These are phyloP conservation scores for Aspergillus bombycis DNA, from an alignment of 2,329 filamentous ascomycete species.

Conservation along the genomic window DNA sequence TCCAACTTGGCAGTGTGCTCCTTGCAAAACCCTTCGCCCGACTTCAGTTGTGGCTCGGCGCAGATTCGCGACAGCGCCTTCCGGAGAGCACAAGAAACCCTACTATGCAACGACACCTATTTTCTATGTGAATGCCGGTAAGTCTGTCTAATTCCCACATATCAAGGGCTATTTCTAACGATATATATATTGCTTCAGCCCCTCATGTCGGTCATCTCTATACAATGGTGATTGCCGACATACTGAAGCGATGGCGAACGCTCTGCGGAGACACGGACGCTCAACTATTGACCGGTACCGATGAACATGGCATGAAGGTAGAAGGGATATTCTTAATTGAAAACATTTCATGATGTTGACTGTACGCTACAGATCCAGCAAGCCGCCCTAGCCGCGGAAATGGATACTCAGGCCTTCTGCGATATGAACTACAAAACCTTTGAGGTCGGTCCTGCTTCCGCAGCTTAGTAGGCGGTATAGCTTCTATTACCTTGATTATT, in stretches of 20 bases:
- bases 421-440: slow-evolving; percentile 82
- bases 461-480: not conserved
- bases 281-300: slow-evolving; percentile 84
- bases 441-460: slow-evolving; percentile 48
- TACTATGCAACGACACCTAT: slow-evolving; percentile 97
- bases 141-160: not conserved
- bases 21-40: slow-evolving; percentile 29
- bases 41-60: slow-evolving; percentile 26
- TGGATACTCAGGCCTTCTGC: slow-evolving; percentile 82
- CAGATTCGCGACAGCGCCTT: slow-evolving; percentile 34
- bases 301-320: slow-evolving; percentile 94
- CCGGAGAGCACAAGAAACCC: slow-evolving; percentile 63
- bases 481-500: not conserved
- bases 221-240: slow-evolving; percentile 86
- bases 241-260: slow-evolving; percentile 87
- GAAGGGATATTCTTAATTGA: not conserved
- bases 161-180: not conserved
- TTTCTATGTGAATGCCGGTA: slow-evolving; percentile 97
- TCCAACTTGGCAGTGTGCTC: slow-evolving; percentile 34
- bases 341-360: slow-evolving; percentile 19
- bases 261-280: slow-evolving; percentile 69
- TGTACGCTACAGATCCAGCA: slow-evolving; percentile 68
- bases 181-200: slow-evolving; percentile 54
- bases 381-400: slow-evolving; percentile 71
- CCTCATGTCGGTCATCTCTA: slow-evolving; percentile 96